Percentiles rank a stretch among this genome's conserved stretches.
Conservation (phyloP, 768 basidiomycete species). For the Coprinopsis marcescibilis region DNA sequence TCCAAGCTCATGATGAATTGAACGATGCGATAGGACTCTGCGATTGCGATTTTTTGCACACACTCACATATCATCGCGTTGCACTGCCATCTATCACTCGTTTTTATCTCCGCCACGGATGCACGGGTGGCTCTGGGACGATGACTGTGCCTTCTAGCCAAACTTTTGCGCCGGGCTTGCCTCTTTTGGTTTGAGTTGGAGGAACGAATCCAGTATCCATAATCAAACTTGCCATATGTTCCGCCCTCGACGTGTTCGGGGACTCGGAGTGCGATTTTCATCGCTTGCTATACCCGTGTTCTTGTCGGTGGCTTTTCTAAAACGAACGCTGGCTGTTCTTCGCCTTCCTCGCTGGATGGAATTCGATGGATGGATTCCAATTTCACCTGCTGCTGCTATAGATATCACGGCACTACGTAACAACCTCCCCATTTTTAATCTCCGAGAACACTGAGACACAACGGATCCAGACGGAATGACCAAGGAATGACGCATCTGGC, state of each 20-base stretch:
- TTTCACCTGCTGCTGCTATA: too few species aligned
- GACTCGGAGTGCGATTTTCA: slow-evolving; percentile 1
- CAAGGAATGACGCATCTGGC: too few species aligned
- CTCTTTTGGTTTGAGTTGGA: slow-evolving; percentile 3
- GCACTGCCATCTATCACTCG: neutral
- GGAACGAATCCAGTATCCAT: neutral
- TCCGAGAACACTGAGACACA: too few species aligned
- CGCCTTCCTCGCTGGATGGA: too few species aligned
- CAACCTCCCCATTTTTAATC: too few species aligned
- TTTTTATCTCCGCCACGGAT: neutral
- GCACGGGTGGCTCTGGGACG: neutral
- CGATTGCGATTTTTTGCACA: slow-evolving; percentile 1
- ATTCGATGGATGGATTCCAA: too few species aligned
- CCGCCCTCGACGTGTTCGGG: slow-evolving; percentile 3
- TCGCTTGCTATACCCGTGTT: neutral
- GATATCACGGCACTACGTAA: too few species aligned
- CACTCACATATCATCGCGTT: neutral
- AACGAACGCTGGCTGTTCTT: too few species aligned
- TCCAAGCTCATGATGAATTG: neutral
- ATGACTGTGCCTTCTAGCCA: neutral
- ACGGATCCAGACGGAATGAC: too few species aligned
- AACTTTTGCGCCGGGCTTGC: neutral
- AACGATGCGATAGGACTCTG: slow-evolving; percentile 1
- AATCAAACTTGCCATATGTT: slow-evolving; percentile 5
- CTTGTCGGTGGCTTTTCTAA: neutral